Evolutionary conservation across 345 rosid species (phyloP).

Genomic region (Populus tremula): DNA sequence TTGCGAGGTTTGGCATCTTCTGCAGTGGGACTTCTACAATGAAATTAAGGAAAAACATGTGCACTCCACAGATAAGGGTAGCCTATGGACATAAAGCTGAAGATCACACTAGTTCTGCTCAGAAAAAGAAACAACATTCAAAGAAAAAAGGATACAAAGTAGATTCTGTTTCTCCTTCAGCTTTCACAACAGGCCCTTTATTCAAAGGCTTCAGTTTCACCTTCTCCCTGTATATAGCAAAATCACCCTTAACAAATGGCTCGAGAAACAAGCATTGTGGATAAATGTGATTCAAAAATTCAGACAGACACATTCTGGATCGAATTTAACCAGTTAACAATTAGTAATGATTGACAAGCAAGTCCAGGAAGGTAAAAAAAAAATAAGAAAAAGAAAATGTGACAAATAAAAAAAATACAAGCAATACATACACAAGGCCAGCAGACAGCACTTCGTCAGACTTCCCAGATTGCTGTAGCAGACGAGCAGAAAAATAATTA

Average conservation of each 20-base stretch:
- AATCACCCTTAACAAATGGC: constrained; percentile 26
- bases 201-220: constrained; percentile 52
- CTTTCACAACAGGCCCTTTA: constrained; percentile 47
- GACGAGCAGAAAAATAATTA: constrained; percentile 31
- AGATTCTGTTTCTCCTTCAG: constrained; percentile 62
- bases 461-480: constrained; percentile 56
- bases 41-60: constrained; percentile 31
- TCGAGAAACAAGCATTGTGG: constrained; percentile 2
- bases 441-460: constrained; percentile 45
- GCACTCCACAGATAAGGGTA: not conserved
- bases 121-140: constrained; percentile 15
- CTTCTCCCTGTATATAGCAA: constrained; percentile 59
- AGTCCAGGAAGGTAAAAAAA: not conserved
- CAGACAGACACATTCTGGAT: not conserved
- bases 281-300: constrained; percentile 2
- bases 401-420: not conserved
- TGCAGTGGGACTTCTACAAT: constrained; percentile 53
- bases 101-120: constrained; percentile 2
- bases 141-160: constrained; percentile 59
- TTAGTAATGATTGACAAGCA: not conserved
- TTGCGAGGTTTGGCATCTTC: constrained; percentile 65
- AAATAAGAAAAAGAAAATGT: not conserved
- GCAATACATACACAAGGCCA: constrained; percentile 50
- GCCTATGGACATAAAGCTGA: constrained; percentile 1
- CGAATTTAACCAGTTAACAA: not conserved